These are phyloP conservation scores for Aristolochia contorta DNA, from an alignment of 164 flowering plant species.

Conservation along the genomic window DNA sequence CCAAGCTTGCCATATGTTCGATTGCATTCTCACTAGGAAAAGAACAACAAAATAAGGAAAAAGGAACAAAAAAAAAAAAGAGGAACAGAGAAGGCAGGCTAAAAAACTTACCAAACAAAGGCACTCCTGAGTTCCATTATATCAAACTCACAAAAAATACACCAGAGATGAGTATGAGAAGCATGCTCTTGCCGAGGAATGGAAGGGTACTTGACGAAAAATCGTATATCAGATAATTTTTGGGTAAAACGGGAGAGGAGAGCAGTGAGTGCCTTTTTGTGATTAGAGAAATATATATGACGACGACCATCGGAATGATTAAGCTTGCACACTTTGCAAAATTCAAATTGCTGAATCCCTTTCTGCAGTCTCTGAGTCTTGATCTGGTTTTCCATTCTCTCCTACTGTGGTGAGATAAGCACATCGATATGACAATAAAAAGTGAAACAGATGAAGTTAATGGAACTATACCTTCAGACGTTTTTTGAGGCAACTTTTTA, in stretches of 20 bases:
- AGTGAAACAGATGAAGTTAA: too few species aligned
- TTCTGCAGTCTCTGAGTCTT: slow-evolving; percentile 13
- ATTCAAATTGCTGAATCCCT: slow-evolving; percentile 42
- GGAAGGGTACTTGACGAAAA: slow-evolving; percentile 59
- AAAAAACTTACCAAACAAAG: slow-evolving; percentile 50
- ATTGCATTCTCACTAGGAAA: slow-evolving; percentile 53
- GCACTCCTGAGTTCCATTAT: slow-evolving; percentile 40
- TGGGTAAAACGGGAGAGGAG: slow-evolving; percentile 51
- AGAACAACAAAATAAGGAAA: not conserved
- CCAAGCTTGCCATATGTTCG: slow-evolving; percentile 53
- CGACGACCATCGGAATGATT: slow-evolving; percentile 67
- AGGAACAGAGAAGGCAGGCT: not conserved
- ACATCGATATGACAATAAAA: too few species aligned
- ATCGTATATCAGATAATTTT: slow-evolving; percentile 53
- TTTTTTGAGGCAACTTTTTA: too few species aligned
- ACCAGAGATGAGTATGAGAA: slow-evolving; percentile 61
- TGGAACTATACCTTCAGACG: too few species aligned
- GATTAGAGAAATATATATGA: slow-evolving; percentile 71
- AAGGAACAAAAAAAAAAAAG: not conserved
- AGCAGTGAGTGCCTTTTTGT: slow-evolving; percentile 48
- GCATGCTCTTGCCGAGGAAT: slow-evolving; percentile 41
- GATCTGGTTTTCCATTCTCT: not conserved
- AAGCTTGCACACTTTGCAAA: slow-evolving; percentile 70
- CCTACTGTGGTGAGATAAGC: too few species aligned
- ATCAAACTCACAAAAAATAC: slow-evolving; percentile 68